A percentile compares a stretch with the other conserved stretches of the same genome.
phyloP scores from a whole-genome alignment of 148 eudicot genomes.

The Rhododendron ferrugineum region DNA sequence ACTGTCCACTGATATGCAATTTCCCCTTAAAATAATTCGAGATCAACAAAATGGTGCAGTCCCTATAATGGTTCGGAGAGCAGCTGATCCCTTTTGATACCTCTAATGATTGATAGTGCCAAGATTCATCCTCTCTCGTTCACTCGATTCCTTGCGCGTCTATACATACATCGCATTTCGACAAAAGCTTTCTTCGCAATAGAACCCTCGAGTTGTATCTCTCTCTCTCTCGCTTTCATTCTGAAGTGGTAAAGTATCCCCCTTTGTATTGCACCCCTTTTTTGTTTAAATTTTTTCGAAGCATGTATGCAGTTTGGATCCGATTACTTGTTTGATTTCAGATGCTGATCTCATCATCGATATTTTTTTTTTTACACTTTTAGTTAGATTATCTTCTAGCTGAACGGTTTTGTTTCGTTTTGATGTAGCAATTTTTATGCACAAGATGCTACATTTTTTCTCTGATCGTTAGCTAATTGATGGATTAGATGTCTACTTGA shows the following conservation, averaged over 20 bases:
- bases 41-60: too few relatives aligned
- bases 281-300: not conserved
- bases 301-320: not conserved
- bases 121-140: too few relatives aligned
- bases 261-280: not conserved
- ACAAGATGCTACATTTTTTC: not conserved
- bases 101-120: too few relatives aligned
- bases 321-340: not conserved
- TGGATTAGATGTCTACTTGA: not conserved
- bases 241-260: not conserved
- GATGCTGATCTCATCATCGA: not conserved
- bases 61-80: too few relatives aligned
- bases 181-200: too few relatives aligned
- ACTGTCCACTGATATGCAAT: too few relatives aligned
- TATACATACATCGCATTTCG: too few relatives aligned
- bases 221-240: not conserved
- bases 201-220: too few relatives aligned
- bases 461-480: not conserved
- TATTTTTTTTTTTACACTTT: not conserved
- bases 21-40: too few relatives aligned
- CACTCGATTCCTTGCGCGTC: too few relatives aligned
- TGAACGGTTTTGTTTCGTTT: not conserved
- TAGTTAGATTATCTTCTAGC: not conserved
- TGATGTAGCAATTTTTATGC: not conserved
- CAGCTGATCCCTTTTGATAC: too few relatives aligned